Percentiles rank a stretch among this genome's conserved stretches.
These are phyloP conservation scores for Geotrichum carabidarum DNA, from an alignment of 1,139 yeast genomes.

Conservation along the genomic window DNA sequence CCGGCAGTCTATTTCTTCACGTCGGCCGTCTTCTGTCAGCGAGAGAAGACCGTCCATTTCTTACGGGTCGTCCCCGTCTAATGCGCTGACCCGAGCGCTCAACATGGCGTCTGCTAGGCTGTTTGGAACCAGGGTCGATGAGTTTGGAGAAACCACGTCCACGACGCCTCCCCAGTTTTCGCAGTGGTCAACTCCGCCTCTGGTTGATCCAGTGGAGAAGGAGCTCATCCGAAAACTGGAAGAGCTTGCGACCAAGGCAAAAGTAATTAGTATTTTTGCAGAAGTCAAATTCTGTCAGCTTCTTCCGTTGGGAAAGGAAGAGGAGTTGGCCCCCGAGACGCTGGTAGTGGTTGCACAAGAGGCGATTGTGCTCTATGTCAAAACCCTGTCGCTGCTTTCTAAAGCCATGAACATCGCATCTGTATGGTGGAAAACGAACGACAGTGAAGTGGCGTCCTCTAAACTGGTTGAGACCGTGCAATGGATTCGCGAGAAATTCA, in stretches of 20 bases:
- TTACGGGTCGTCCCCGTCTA: slow-evolving; percentile 70
- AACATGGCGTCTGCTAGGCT: slow-evolving; percentile 83
- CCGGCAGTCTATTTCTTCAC: background rate
- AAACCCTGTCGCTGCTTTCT: slow-evolving; percentile 74
- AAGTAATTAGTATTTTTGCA: slow-evolving; percentile 82
- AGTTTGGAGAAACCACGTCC: slow-evolving; percentile 26
- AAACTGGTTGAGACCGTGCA: slow-evolving; percentile 78
- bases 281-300: slow-evolving; percentile 84
- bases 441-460: slow-evolving; percentile 39
- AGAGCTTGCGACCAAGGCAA: slow-evolving; percentile 78
- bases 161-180: slow-evolving; percentile 38
- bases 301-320: slow-evolving; percentile 49
- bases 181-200: slow-evolving; percentile 22
- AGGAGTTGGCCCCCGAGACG: slow-evolving; percentile 54
- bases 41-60: slow-evolving; percentile 33
- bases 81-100: slow-evolving; percentile 80
- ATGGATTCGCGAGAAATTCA: slow-evolving; percentile 85
- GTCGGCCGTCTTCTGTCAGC: slow-evolving; percentile 14
- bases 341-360: slow-evolving; percentile 65
- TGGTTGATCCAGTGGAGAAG: slow-evolving; percentile 32
- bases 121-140: slow-evolving; percentile 51
- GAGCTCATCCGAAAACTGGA: slow-evolving; percentile 54
- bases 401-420: slow-evolving; percentile 80
- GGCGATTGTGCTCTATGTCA: slow-evolving; percentile 78
- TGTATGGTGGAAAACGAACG: slow-evolving; percentile 74